phyloP scores from a whole-genome alignment of 2,329 filamentous ascomycete genomes.

The Colletotrichum endophyticum region DNA sequence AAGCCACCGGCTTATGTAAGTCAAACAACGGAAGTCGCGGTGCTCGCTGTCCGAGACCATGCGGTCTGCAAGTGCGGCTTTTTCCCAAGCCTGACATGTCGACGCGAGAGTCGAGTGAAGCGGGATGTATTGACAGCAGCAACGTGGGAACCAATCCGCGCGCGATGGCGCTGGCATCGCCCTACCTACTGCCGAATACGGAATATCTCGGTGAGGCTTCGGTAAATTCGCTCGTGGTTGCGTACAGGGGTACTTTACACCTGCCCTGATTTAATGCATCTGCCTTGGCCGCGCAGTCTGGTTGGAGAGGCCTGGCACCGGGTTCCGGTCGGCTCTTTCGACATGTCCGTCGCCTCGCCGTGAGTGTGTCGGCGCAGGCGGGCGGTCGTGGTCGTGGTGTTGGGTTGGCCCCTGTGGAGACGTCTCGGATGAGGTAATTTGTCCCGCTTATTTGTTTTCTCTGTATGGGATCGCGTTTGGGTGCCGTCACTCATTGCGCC shows the following conservation, averaged over 20 bases:
- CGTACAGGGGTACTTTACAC: neutral
- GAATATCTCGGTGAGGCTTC: neutral
- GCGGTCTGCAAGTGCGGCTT: neutral
- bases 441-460: neutral
- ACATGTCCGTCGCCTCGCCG: constrained; percentile 1
- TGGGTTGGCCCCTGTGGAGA: constrained; percentile 1
- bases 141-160: neutral
- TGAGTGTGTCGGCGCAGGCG: neutral
- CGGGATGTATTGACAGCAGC: neutral
- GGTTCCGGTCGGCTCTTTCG: neutral
- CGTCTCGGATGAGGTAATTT: constrained; percentile 11
- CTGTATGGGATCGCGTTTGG: neutral
- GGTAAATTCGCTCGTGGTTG: neutral
- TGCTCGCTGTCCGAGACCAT: neutral
- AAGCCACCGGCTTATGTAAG: constrained; percentile 3
- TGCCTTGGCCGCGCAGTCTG: neutral
- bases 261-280: neutral
- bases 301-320: neutral
- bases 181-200: neutral
- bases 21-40: constrained; percentile 7
- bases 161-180: neutral
- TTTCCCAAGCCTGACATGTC: neutral
- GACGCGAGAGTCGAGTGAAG: neutral
- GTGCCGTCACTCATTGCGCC: neutral
- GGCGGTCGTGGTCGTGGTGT: neutral